Conservation (phyloP, 2,329 filamentous ascomycete species). For the Xylariaceae sp. region DNA sequence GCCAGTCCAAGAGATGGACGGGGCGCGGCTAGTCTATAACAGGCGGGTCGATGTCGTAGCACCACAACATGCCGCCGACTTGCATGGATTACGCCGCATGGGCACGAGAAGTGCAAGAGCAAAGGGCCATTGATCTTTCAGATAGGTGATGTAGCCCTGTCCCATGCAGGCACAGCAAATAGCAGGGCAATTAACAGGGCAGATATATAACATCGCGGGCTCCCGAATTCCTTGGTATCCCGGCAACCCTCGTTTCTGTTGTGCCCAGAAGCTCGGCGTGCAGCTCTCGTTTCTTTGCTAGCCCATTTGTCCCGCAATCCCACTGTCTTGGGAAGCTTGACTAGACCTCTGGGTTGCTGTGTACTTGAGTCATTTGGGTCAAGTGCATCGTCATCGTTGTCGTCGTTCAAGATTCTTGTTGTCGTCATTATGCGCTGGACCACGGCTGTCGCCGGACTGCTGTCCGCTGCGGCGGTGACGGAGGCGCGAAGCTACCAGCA, state of each 20-base stretch:
- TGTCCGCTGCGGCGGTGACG: slow-evolving; percentile 18
- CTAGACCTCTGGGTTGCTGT: neutral
- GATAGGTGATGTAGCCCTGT: too few relatives aligned
- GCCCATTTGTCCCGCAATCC: neutral
- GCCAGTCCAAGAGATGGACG: neutral
- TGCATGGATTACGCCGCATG: neutral
- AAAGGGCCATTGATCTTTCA: too few relatives aligned
- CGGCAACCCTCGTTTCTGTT: neutral
- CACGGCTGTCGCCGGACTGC: slow-evolving; percentile 16
- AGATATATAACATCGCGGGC: too few relatives aligned
- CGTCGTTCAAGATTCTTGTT: neutral
- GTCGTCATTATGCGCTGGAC: slow-evolving; percentile 21
- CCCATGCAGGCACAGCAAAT: too few relatives aligned
- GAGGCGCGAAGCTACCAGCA: slow-evolving; percentile 26
- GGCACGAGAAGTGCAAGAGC: too few relatives aligned
- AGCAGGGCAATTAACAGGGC: too few relatives aligned
- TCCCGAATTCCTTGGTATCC: too few relatives aligned
- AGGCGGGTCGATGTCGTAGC: neutral
- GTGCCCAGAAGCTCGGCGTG: neutral
- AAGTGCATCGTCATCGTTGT: neutral
- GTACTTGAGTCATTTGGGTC: neutral
- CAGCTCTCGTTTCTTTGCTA: too few relatives aligned
- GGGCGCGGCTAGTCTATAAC: neutral
- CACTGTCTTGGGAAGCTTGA: neutral
- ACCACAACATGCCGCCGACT: neutral